Base-by-base conservation (phyloP, 2,329 filamentous ascomycete genomes). In the Fusarium luffae region DNA sequence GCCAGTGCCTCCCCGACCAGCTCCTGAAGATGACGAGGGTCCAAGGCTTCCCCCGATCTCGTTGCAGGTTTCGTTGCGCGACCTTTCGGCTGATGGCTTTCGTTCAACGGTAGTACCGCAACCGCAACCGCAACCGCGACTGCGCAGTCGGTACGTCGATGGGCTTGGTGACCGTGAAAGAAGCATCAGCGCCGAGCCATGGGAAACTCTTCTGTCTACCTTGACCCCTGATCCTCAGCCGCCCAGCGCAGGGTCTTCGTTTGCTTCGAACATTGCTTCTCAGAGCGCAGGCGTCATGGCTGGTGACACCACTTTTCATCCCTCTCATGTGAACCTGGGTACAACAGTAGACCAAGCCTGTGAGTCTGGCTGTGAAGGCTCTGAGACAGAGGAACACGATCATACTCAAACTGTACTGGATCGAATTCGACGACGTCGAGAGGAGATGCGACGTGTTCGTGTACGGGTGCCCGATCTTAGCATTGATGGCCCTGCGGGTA, bases 101-200 rank as follows among this genome's bases (percentile, higher is more conserved):
- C 58, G 52, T 8, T 4, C 27, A 11, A 37, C 18, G 18, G 34
- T n/a, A 37, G 34, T 28, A 5, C 68, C 65, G 23, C 59, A 65
- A 5, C 68, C 65, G 23, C 59, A 65, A 34, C 44, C 42, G 23
- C 59, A 65, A 34, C 44, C 42, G 21, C 21, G 59, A 4, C 60
- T 61, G 19, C 71, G 61, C 16, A 63, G 47, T 18, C 49, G 63
- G 18, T 71, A 64, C 6, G 48, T 91, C 2, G 90, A 97, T 78
- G 93, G 93, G 6, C 86, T 97, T 18, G 94, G 93, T 40, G 93
- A 97, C 79, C 91, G 94, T 62, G 88, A 93, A 68, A 89, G 93
- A 72, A 97, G 93, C 78, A 82, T 93, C n/a, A 94, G 91, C 76
- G 90, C 91, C 1, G 90, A 91, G 56, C 85, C 85, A 2, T 98